Base-by-base conservation (phyloP, 148 eudicot genomes). In the Amaranthus palmeri region DNA sequence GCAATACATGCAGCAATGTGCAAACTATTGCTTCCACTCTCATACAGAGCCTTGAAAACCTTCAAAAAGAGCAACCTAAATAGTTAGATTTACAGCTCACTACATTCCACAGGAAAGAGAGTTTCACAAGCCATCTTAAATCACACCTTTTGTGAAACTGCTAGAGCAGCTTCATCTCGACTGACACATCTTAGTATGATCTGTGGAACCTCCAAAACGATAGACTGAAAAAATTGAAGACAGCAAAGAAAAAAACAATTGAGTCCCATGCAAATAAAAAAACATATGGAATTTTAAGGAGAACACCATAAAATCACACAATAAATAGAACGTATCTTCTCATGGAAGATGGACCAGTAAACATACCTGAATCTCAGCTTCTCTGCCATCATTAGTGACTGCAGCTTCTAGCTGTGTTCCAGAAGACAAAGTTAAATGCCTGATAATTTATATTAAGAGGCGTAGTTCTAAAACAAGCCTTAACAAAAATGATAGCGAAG, bases 91-190 rank as follows among this genome's bases (percentile, higher is more conserved):
- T 61, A 58, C 47, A 5, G 54, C 56, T 52, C 7, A 7, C 58
- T 12, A 55, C 17, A 14, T 65, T 53, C 15, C 10, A 40, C 56
- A 61, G 66, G 40, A 68, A 60, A 17, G 15, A 10, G 41, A 44
- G 6, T 12, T 13, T 54, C 49, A 7, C 49, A 54, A 4, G 46
- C 40, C 53, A 18, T 54, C 54, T 10, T 66, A 36, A 3, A 53
- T 64, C 40, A 89, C 99, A 89, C 99, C 93, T 90, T 96, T 73
- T 92, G 96, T 52, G 99, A 92, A 18, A 96, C 90, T 63, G 99
- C 97, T 77, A 86, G 76, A 59, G 97, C 93, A 77, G 90, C 96
- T 78, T 96, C 97, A 81, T 96, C 99, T 77, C 96, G 96, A 77
- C 85, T 86, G 17, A 82, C 81, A 81, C 95, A 90, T 84, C 81